Evolutionary conservation across 192 early-diverging fungal genomes (phyloP), one percentile per base, ranked within the genome.

Genomic region (Lobosporangium transversale): DNA sequence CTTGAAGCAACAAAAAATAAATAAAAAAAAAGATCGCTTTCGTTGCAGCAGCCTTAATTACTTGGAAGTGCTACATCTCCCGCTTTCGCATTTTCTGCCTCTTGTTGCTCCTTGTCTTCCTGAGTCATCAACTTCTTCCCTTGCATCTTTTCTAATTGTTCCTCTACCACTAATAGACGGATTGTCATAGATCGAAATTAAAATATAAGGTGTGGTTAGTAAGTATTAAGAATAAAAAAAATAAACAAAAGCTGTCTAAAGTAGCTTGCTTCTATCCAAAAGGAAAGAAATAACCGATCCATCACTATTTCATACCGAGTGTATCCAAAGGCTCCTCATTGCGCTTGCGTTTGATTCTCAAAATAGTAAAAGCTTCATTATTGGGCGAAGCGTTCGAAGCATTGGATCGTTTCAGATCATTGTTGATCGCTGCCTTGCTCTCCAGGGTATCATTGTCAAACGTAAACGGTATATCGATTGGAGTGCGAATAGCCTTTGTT

Each of bases 301-400:
- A n/a, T n/a, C n/a, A n/a, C n/a, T n/a, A n/a, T n/a, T n/a, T n/a
- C n/a, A 58, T 84, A 89, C 87, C 66, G 30, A 93, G 80, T 1
- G 89, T 89, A 29, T 91, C 90, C 4, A 91, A 70, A 10, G 91
- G 91, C 59, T 93, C 90, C 43, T 91, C 90, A 52, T 71, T 82
- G 32, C 91, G 86, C 59, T 89, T 91, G n/a, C 91, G 87, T 71
- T 93, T 93, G 62, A 93, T 88, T 6, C 91, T 84, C n/a, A 93
- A 74, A 35, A 93, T 87, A 10, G 91, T 91, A 15, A 86, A 54
- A 4, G 81, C 80, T 11, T 68, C 69, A 7, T 36, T 58, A 18
- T 24, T 54, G 12, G 62, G 3, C n/a, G 18, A 9, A 1, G 4
- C 36, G 18, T 2, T 42, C 4, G 26, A 26, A 32, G 47, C 35